Conservation (phyloP, 1,284 basidiomycete species). For the Tylopilus sp. region DNA sequence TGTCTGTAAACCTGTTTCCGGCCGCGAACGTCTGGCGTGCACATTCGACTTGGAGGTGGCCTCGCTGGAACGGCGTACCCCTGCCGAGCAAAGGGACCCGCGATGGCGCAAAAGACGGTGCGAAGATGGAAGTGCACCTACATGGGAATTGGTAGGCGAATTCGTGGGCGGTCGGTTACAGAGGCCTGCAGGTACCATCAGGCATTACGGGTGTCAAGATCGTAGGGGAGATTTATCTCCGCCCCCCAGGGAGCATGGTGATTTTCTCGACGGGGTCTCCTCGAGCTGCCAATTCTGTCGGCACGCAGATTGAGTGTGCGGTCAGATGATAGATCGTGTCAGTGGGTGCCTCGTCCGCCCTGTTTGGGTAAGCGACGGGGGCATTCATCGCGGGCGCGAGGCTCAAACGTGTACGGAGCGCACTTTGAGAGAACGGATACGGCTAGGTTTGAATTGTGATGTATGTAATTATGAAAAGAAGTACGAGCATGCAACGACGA, state of each 20-base stretch:
- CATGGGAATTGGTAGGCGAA: not conserved
- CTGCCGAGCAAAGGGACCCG: not conserved
- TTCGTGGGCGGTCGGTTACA: not conserved
- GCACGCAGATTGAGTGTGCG: not conserved
- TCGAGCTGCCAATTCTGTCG: not conserved
- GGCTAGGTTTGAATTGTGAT: no score
- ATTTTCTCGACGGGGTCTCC: not conserved
- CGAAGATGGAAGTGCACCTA: not conserved
- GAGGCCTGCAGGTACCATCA: not conserved
- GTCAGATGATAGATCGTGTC: not conserved
- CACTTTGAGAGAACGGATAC: no score
- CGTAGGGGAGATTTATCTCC: not conserved
- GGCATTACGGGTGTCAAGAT: not conserved
- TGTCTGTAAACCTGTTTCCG: no score
- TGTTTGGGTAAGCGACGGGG: no score
- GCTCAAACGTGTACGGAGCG: no score
- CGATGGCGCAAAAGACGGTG: not conserved
- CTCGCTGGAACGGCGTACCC: not conserved
- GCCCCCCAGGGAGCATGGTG: not conserved
- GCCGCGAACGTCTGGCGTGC: not conserved
- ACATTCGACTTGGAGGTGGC: not conserved
- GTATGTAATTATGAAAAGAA: no score
- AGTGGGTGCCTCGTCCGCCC: no score
- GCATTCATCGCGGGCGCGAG: no score
- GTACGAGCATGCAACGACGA: no score